phyloP scores from a whole-genome alignment of 805 yeast genomes.

The Myxozyma vanderwaltii region DNA sequence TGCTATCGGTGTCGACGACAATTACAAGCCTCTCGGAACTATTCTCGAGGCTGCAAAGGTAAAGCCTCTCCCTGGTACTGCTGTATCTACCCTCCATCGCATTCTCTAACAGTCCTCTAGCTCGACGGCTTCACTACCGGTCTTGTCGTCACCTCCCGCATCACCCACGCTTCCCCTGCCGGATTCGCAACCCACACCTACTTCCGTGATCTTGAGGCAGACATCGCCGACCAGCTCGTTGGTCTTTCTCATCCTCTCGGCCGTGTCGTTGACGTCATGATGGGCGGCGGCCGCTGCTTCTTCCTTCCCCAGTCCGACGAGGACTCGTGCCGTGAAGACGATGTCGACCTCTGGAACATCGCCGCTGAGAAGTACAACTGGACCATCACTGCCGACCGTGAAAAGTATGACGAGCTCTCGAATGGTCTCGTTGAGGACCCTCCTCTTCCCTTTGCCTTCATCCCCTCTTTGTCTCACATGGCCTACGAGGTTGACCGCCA shows the following conservation, averaged over 20 bases:
- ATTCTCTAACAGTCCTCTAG: constrained; percentile 8
- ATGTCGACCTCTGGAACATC: constrained; percentile 64
- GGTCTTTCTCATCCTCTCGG: constrained; percentile 77
- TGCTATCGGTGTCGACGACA: constrained; percentile 82
- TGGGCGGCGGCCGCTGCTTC: constrained; percentile 83
- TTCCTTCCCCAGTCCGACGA: constrained; percentile 57
- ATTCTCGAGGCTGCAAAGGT: constrained; percentile 80
- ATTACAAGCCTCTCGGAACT: constrained; percentile 79
- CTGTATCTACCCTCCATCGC: background rate
- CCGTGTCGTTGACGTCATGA: constrained; percentile 73
- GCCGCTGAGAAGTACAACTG: constrained; percentile 56
- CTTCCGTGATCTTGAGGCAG: constrained; percentile 73
- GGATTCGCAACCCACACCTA: constrained; percentile 81
- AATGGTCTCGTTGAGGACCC: constrained; percentile 57
- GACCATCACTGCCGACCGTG: constrained; percentile 45
- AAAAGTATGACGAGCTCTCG: constrained; percentile 58
- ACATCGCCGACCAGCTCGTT: constrained; percentile 83
- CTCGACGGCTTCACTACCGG: constrained; percentile 81
- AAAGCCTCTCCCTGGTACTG: constrained; percentile 1
- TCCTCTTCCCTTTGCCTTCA: constrained; percentile 72
- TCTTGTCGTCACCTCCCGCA: constrained; percentile 85
- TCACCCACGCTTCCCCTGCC: constrained; percentile 96
- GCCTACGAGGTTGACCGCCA: constrained; percentile 84
- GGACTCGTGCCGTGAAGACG: constrained; percentile 74
- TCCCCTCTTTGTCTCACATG: constrained; percentile 74